These are phyloP conservation scores for Urochloa ruziziensis DNA, from an alignment of 176 grass and related monocot species.

Conservation along the genomic window DNA sequence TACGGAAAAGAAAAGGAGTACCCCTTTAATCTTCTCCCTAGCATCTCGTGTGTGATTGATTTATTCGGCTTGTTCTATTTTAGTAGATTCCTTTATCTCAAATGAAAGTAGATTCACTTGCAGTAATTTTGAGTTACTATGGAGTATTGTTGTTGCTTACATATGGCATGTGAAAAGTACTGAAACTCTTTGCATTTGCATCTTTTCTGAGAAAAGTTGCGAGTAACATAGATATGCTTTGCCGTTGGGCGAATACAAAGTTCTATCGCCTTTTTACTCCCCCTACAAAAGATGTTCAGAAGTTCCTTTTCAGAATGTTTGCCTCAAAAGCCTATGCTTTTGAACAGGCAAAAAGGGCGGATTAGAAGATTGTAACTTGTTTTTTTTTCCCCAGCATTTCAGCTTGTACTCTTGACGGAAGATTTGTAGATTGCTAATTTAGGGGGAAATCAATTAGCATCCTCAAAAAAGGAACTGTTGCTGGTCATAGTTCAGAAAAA, in stretches of 20 bases:
- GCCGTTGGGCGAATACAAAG: background rate
- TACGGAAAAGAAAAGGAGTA: too few species aligned
- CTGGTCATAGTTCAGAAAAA: background rate
- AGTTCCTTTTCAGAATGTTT: conserved; percentile 23
- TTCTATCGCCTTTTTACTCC: background rate
- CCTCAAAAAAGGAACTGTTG: background rate
- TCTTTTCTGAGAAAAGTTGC: background rate
- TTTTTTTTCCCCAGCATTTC: background rate
- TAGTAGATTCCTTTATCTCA: background rate
- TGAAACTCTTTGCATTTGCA: background rate
- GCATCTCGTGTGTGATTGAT: background rate
- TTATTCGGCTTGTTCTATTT: background rate
- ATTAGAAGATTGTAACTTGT: background rate
- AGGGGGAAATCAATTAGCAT: background rate
- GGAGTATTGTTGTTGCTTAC: background rate
- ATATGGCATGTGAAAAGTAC: conserved; percentile 6
- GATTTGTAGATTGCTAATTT: background rate
- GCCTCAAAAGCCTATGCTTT: conserved; percentile 15
- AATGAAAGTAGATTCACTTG: background rate
- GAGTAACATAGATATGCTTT: conserved; percentile 12
- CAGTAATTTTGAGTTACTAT: background rate
- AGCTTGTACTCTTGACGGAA: background rate
- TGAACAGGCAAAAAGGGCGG: background rate
- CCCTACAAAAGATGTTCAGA: background rate
- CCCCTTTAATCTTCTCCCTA: background rate